Conservation (phyloP, 139 green algal species). For the Ulvella scutata region DNA sequence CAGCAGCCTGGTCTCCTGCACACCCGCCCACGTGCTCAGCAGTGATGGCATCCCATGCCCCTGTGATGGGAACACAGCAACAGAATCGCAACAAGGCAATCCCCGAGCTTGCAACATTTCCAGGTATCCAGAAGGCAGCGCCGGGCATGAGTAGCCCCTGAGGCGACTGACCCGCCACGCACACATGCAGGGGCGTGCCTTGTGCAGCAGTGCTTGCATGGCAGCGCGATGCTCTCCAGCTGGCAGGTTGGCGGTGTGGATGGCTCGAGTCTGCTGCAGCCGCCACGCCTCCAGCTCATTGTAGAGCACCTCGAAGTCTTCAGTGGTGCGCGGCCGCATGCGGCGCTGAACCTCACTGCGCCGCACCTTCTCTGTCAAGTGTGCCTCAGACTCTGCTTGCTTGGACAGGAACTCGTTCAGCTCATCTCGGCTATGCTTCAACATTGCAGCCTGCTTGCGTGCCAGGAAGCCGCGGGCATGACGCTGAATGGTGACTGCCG, state of each 20-base stretch:
- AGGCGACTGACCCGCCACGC: no score
- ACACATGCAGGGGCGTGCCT: no score
- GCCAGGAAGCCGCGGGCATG: background rate
- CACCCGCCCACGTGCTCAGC: background rate
- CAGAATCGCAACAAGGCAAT: no score
- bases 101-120: no score
- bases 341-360: constrained; percentile 47
- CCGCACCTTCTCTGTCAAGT: constrained; percentile 16
- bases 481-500: background rate
- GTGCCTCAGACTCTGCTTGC: constrained; percentile 18
- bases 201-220: constrained; percentile 49
- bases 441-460: background rate
- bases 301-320: constrained; percentile 69
- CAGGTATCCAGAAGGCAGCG: no score
- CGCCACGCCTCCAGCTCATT: constrained; percentile 63
- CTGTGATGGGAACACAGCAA: no score
- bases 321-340: constrained; percentile 49
- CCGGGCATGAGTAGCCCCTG: no score
- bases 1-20: constrained; percentile 64
- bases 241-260: constrained; percentile 38
- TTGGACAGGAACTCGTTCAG: constrained; percentile 7
- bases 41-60: background rate
- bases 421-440: constrained; percentile 8
- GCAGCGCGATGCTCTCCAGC: constrained; percentile 45
- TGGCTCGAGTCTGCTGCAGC: constrained; percentile 47